Evolutionary conservation across 805 yeast species (phyloP).

Genomic region (Metschnikowia aberdeeniae): DNA sequence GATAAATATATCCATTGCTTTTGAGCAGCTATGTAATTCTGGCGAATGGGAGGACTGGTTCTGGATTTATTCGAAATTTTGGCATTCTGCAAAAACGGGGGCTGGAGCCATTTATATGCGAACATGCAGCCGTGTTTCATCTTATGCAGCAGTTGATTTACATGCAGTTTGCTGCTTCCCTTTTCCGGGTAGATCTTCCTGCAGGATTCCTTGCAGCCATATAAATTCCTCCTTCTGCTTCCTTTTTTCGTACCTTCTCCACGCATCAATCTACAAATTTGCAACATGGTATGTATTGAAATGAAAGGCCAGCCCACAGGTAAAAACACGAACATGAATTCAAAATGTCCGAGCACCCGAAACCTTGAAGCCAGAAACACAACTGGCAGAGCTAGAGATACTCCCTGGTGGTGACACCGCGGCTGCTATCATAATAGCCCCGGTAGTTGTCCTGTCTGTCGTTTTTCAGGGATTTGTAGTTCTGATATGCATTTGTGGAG

Average conservation of each 20-base stretch:
- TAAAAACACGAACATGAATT: neutral
- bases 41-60: too few species aligned
- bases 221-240: too few species aligned
- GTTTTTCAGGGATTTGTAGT: conserved; percentile 19
- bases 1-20: too few species aligned
- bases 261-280: too few species aligned
- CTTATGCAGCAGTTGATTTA: neutral
- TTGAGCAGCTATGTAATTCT: neutral
- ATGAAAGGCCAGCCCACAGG: neutral
- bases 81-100: neutral
- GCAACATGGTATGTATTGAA: neutral
- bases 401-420: conserved; percentile 4
- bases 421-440: conserved; percentile 8
- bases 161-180: too few species aligned
- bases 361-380: neutral
- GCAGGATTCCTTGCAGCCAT: too few species aligned
- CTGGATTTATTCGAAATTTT: neutral
- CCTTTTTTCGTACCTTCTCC: too few species aligned
- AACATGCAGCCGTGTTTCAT: too few species aligned
- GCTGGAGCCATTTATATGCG: neutral
- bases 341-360: neutral
- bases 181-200: too few species aligned
- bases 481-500: conserved; percentile 27
- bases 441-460: conserved; percentile 11
- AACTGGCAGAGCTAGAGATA: conserved; percentile 5